Percentiles rank a stretch among this genome's conserved stretches.
These are phyloP conservation scores for Bipolaris oryzae DNA, from an alignment of 2,329 filamentous ascomycete genomes.

Conservation along the genomic window DNA sequence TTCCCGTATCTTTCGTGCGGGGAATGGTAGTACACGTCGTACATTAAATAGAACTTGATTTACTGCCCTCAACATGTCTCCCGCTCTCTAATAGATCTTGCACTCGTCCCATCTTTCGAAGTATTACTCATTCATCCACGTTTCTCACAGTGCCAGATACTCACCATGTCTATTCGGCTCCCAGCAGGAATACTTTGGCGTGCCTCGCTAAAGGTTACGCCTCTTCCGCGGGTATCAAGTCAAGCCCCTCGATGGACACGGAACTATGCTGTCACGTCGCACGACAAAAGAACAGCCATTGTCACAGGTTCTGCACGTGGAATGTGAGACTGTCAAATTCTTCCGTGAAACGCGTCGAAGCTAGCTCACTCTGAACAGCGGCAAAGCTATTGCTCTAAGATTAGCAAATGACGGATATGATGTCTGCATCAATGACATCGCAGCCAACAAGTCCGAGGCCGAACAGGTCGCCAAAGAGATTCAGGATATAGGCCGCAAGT, in stretches of 20 bases:
- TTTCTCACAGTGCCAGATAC: background rate
- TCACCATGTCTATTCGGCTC: constrained; percentile 31
- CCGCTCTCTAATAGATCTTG: background rate
- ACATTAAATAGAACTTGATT: constrained; percentile 6
- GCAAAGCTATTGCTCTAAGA: constrained; percentile 67
- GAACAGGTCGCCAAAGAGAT: constrained; percentile 63
- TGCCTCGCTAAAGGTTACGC: constrained; percentile 21
- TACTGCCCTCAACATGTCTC: background rate
- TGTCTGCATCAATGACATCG: constrained; percentile 68
- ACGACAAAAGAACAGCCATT: constrained; percentile 42
- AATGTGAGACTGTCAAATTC: constrained; percentile 34
- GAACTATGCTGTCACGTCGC: constrained; percentile 31
- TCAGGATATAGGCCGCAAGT: constrained; percentile 56
- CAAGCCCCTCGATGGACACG: constrained; percentile 30
- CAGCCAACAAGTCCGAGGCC: constrained; percentile 58
- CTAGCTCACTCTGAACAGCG: constrained; percentile 49
- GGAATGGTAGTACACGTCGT: constrained; percentile 8
- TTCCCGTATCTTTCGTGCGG: constrained; percentile 9
- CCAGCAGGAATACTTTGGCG: constrained; percentile 30
- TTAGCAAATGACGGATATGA: constrained; percentile 70
- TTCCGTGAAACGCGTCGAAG: background rate
- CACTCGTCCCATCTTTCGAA: background rate
- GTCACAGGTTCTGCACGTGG: constrained; percentile 49
- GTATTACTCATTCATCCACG: background rate
- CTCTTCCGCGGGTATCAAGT: constrained; percentile 17